These are phyloP conservation scores for Diaporthe sp. DNA, from an alignment of 2,329 filamentous ascomycete genomes.

Conservation along the genomic window DNA sequence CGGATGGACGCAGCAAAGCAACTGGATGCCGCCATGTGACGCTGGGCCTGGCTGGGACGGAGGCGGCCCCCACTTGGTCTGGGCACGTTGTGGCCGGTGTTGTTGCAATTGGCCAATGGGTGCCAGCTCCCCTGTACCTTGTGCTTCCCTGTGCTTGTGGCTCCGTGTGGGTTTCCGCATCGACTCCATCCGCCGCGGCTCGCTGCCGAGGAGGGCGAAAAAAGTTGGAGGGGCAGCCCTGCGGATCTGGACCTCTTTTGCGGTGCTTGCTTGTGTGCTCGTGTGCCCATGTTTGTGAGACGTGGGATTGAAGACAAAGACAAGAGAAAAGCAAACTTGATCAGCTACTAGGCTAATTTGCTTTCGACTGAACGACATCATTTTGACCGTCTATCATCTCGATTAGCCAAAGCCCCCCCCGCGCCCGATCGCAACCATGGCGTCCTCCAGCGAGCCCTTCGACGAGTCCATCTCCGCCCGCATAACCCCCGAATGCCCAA, in stretches of 20 bases:
- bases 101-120: slow-evolving; percentile 35
- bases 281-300: slow-evolving; percentile 6
- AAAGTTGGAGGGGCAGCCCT: slow-evolving; percentile 34
- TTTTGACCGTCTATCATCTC: background rate
- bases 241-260: slow-evolving; percentile 14
- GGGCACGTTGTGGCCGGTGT: slow-evolving; percentile 24
- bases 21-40: slow-evolving; percentile 26
- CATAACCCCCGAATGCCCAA: slow-evolving; percentile 66
- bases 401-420: too few species aligned
- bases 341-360: background rate
- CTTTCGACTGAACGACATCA: background rate
- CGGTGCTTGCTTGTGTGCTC: background rate
- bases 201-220: background rate
- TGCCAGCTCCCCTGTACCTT: slow-evolving; percentile 13
- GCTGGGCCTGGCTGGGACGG: slow-evolving; percentile 13
- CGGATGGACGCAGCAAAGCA: slow-evolving; percentile 7
- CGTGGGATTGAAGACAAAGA: background rate
- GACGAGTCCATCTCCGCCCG: slow-evolving; percentile 64
- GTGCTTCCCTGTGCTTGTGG: background rate
- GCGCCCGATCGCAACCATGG: slow-evolving; percentile 2
- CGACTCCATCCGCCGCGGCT: slow-evolving; percentile 19
- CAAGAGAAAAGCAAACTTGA: background rate
- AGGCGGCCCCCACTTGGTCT: slow-evolving; percentile 28
- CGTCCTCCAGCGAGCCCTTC: slow-evolving; percentile 47
- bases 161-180: slow-evolving; percentile 20